Evolutionary conservation across 2,329 filamentous ascomycete species (phyloP).

Genomic region (Cordyceps pruinosa): DNA sequence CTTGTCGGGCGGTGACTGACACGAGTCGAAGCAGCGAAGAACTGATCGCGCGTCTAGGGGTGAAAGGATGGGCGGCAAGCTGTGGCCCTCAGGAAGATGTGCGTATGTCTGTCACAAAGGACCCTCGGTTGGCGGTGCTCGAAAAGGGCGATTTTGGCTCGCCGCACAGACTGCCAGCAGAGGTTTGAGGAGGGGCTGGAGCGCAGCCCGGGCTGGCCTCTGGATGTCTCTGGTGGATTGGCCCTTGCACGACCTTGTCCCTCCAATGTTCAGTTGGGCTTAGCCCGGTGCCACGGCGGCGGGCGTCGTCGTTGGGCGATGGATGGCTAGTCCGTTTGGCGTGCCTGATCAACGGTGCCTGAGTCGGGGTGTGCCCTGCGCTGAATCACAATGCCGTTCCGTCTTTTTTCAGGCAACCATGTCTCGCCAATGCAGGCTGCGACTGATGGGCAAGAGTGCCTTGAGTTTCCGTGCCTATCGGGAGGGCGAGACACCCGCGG

Average conservation of each 20-base stretch:
- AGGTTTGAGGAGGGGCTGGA: slow-evolving; percentile 5
- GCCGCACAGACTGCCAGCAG: slow-evolving; percentile 9
- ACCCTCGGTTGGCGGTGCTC: slow-evolving; percentile 4
- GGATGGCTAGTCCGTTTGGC: neutral
- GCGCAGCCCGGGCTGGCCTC: neutral
- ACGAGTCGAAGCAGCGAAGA: slow-evolving; percentile 7
- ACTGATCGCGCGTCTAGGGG: neutral
- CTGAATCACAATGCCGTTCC: too few relatives aligned
- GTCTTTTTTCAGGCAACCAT: neutral
- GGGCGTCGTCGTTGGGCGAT: neutral
- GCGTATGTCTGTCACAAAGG: slow-evolving; percentile 9
- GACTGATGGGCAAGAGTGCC: neutral
- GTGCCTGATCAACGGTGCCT: neutral
- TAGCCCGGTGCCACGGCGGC: neutral
- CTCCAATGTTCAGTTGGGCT: neutral
- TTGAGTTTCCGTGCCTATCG: neutral
- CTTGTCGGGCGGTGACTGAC: neutral
- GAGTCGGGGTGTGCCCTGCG: neutral
- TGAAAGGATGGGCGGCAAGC: slow-evolving; percentile 1
- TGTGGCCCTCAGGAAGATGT: neutral
- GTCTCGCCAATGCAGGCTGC: neutral
- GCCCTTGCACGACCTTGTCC: too few relatives aligned
- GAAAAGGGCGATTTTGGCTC: slow-evolving; percentile 5
- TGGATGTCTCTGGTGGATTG: neutral
- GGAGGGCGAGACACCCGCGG: neutral